Percentiles rank a stretch among this genome's conserved stretches.
phyloP scores from a whole-genome alignment of 2,329 filamentous ascomycete species.

The Akanthomyces lecanii region DNA sequence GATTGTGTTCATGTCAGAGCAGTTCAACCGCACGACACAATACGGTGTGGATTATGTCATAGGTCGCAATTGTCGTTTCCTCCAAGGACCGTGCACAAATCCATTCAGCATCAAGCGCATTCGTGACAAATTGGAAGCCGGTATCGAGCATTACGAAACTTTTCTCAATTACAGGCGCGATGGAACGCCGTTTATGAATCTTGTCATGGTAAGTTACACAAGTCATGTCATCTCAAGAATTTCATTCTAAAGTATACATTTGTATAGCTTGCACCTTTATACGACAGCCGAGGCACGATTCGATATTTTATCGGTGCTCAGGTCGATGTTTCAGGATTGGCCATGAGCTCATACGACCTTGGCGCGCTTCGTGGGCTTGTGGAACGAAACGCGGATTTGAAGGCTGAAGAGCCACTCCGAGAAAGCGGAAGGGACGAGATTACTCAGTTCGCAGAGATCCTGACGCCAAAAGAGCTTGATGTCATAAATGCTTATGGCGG shows the following conservation, averaged over 20 bases:
- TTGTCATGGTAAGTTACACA: conserved; percentile 39
- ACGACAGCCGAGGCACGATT: conserved; percentile 59
- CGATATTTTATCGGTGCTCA: conserved; percentile 66
- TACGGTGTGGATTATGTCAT: conserved; percentile 63
- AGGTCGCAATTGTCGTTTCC: conserved; percentile 72
- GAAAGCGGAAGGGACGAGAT: conserved; percentile 54
- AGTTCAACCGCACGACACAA: conserved; percentile 69
- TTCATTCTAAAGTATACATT: conserved; percentile 47
- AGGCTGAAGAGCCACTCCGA: conserved; percentile 1
- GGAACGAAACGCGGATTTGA: conserved; percentile 15
- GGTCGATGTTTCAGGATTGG: conserved; percentile 62
- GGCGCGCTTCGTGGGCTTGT: conserved; percentile 52
- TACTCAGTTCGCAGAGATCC: conserved; percentile 62
- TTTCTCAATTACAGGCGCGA: conserved; percentile 76
- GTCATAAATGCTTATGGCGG: conserved; percentile 60
- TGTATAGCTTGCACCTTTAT: conserved; percentile 49
- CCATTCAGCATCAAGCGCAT: conserved; percentile 58
- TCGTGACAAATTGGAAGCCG: conserved; percentile 54
- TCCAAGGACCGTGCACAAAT: conserved; percentile 71
- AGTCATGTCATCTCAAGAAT: conserved; percentile 28
- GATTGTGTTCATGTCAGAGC: conserved; percentile 71
- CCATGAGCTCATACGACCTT: conserved; percentile 60
- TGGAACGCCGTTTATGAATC: conserved; percentile 72
- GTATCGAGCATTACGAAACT: conserved; percentile 68
- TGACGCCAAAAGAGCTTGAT: conserved; percentile 62